These are phyloP conservation scores for Colletotrichum sp. DNA, from an alignment of 2,329 filamentous ascomycete genomes.

Conservation along the genomic window DNA sequence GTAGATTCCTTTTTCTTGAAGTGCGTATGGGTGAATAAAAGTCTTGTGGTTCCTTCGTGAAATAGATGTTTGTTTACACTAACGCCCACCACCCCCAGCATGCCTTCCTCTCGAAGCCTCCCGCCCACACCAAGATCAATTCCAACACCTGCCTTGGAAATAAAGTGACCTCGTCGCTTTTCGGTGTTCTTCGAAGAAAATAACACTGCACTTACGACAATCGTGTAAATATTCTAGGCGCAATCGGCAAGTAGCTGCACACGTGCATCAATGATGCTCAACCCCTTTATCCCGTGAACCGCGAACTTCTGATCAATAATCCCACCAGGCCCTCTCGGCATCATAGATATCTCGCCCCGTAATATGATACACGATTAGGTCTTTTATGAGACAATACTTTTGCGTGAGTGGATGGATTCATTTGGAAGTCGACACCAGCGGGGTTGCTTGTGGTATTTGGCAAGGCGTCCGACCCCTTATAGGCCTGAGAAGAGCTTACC, in stretches of 20 bases:
- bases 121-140: background rate
- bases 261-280: conserved; percentile 21
- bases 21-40: background rate
- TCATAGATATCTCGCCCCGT: conserved; percentile 16
- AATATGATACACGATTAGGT: conserved; percentile 20
- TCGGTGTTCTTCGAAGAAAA: background rate
- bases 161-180: accelerated
- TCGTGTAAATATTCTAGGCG: conserved; percentile 20
- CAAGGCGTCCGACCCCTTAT: conserved; percentile 21
- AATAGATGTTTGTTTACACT: background rate
- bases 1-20: background rate
- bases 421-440: conserved; percentile 29
- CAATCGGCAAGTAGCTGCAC: conserved; percentile 21
- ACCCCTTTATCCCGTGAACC: conserved; percentile 13
- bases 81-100: background rate
- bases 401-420: conserved; percentile 31
- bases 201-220: conserved; percentile 14
- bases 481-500: conserved; percentile 21
- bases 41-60: background rate
- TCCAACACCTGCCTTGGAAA: background rate
- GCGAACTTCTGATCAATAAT: conserved; percentile 22
- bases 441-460: conserved; percentile 33
- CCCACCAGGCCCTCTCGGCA: conserved; percentile 21
- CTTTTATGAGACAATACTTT: conserved; percentile 37
- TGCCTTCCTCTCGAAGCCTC: background rate